Percentiles rank a stretch among this genome's conserved stretches.
Evolutionary conservation across 2,329 filamentous ascomycete species (phyloP).

Genomic region (Hypoxylon sp.): DNA sequence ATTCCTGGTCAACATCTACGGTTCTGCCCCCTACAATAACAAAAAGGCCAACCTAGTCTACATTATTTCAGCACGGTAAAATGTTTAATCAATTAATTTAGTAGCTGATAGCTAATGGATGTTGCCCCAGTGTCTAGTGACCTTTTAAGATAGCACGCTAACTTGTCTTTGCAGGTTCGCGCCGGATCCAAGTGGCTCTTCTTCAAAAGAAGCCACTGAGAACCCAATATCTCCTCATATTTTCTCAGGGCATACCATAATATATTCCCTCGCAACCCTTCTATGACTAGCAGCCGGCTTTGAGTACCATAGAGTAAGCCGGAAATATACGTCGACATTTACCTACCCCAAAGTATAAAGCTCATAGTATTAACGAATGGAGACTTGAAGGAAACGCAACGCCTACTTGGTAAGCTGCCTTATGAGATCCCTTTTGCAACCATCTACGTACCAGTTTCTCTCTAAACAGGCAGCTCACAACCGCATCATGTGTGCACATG

Average conservation of each 20-base stretch:
- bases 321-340: background rate
- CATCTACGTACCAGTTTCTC: background rate
- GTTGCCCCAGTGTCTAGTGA: background rate
- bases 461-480: background rate
- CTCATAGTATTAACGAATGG: background rate
- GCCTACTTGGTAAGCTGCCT: background rate
- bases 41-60: background rate
- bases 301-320: background rate
- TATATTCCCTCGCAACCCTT: background rate
- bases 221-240: background rate
- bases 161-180: background rate
- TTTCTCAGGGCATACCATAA: background rate
- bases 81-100: background rate
- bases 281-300: background rate
- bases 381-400: background rate
- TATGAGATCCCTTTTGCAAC: background rate
- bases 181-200: background rate
- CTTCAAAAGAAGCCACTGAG: background rate
- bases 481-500: background rate
- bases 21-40: background rate
- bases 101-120: background rate
- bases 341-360: background rate
- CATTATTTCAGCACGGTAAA: background rate
- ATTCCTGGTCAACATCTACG: background rate
- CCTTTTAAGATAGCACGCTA: background rate